Conservation (phyloP, 2,329 filamentous ascomycete species). For the Apiospora koreana region DNA sequence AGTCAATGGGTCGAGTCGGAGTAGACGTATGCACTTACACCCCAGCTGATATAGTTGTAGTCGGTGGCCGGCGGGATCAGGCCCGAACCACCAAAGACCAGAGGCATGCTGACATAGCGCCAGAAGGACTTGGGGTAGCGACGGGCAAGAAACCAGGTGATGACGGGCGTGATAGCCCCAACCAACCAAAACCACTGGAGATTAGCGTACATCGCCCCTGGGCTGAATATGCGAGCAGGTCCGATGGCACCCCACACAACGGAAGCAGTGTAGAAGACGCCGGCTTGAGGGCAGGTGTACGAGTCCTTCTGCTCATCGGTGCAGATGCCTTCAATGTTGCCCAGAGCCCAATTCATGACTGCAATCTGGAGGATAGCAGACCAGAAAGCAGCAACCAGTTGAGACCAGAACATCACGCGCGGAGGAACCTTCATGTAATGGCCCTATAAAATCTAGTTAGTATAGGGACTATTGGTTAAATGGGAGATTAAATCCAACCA, state of each 20-base stretch:
- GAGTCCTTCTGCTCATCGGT: slow-evolving; percentile 30
- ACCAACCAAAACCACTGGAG: slow-evolving; percentile 35
- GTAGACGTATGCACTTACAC: slow-evolving; percentile 52
- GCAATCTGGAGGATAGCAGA: slow-evolving; percentile 44
- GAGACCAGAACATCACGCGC: slow-evolving; percentile 29
- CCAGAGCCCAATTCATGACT: slow-evolving; percentile 40
- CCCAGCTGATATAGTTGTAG: slow-evolving; percentile 52
- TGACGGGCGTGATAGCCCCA: slow-evolving; percentile 32
- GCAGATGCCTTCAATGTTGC: slow-evolving; percentile 30
- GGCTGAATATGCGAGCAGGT: slow-evolving; percentile 33
- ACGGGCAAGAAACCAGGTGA: slow-evolving; percentile 37
- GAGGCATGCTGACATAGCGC: slow-evolving; percentile 34
- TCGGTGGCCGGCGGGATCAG: slow-evolving; percentile 38
- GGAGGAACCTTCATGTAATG: slow-evolving; percentile 29
- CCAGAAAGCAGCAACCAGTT: slow-evolving; percentile 22
- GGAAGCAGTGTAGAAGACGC: slow-evolving; percentile 35
- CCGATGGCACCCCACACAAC: slow-evolving; percentile 36
- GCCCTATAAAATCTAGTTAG: slow-evolving; percentile 10
- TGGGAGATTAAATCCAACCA: neutral
- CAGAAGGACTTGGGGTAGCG: slow-evolving; percentile 37
- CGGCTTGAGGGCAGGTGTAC: slow-evolving; percentile 32
- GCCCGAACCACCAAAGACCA: slow-evolving; percentile 35
- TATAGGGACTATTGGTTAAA: neutral
- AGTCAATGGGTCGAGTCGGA: slow-evolving; percentile 30
- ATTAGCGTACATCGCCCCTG: slow-evolving; percentile 30